Conservation (phyloP, 169 alveolate genomes). For the Pseudocohnilembus persalinus region DNA sequence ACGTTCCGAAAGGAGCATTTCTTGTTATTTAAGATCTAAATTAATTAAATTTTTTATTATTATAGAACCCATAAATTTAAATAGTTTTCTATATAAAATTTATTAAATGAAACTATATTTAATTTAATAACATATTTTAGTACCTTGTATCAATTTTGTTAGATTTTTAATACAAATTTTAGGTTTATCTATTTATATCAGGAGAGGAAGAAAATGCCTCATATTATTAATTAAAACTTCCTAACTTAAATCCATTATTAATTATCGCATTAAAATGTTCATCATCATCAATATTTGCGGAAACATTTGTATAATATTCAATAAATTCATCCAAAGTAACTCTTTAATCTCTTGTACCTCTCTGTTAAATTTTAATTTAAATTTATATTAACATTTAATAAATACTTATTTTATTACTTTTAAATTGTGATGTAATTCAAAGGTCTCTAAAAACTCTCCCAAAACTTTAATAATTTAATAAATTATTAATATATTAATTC, state of each 20-base stretch:
- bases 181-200: not conserved
- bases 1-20: constrained; percentile 39
- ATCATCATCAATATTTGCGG: constrained; percentile 79
- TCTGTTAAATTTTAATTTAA: not conserved
- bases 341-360: constrained; percentile 54
- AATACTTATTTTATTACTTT: constrained; percentile 20
- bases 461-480: constrained; percentile 14
- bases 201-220: not conserved
- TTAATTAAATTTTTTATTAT: not conserved
- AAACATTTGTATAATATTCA: constrained; percentile 76
- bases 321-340: constrained; percentile 77
- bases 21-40: constrained; percentile 16
- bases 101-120: too few species aligned
- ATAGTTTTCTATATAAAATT: too few species aligned
- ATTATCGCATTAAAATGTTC: constrained; percentile 73
- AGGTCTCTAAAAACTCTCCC: constrained; percentile 70
- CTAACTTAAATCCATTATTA: constrained; percentile 76
- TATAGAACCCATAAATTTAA: too few species aligned
- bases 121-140: not conserved
- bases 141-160: not conserved
- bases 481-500: too few species aligned
- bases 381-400: not conserved
- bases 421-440: constrained; percentile 62
- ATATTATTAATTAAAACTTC: not conserved
- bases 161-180: too few species aligned